Base-by-base conservation (phyloP, 306 rosid genomes). In the Biancaea sappan region DNA sequence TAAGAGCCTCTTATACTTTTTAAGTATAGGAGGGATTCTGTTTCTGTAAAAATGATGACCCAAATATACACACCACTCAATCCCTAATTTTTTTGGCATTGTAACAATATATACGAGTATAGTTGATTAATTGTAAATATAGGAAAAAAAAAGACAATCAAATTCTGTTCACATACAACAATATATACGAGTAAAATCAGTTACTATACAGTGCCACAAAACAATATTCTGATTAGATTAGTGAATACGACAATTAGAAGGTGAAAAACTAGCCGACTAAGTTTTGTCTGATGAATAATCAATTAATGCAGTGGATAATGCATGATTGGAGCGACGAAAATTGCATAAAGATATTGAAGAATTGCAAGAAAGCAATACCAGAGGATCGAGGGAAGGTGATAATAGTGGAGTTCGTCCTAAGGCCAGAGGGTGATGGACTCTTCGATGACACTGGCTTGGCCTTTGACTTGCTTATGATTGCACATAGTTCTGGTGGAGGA, bases 301-400 rank as follows among this genome's bases (percentile, higher is more conserved):
- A n/a, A n/a, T n/a, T 3, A 2, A 64, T 16, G 74, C 50, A 83
- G 89, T 71, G 80, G 85, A 34, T 86, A 48, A 4, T 86, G 41
- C 90, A 86, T 12, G 77, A 83, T 46, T 81, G 88, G 88, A 63
- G 73, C 21, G 88, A 83, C 40, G 70, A 85, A 60, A 41, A 81
- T 1, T 79, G 86, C 74, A 47, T 76, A n/a, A 72, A 54, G 31
- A 82, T 82, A 44, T 31, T 82, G 43, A 22, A 62, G 61, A 82
- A 80, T 3, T 77, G 76, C 46, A 35, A 5, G 28, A 73, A 77
- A 41, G 86, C 83, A 4, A 73, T 85, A 14, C 34, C 51, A 0
- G 56, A 71, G 28, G 48, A 48, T 22, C 38, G 4, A 19, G 82
- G 84, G 22, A 83, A 80, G 24, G 26, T 83, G 1, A 65, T 83